Base-by-base conservation (phyloP, 192 early-diverging fungal species). In the Kappamyces sp. region DNA sequence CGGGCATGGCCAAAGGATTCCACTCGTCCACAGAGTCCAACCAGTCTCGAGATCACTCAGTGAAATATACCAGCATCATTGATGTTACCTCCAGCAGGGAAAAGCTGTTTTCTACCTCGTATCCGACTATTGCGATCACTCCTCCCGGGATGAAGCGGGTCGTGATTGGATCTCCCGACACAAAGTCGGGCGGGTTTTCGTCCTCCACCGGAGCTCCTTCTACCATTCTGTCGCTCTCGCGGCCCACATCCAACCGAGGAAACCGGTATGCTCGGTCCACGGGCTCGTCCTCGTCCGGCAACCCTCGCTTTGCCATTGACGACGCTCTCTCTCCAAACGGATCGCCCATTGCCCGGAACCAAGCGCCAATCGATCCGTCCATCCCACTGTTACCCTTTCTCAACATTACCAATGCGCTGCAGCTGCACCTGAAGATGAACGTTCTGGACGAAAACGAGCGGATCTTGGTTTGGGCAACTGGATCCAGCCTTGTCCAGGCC, bases 341-440 rank as follows among this genome's bases (percentile, higher is more conserved):
- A 23, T 23, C 23, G 23, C 23, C 23, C 23, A 23, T 23, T 23
- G 23, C 23, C 23, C 23, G 23, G 23, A 23, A 23, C 23, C 23
- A 23, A 23, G 23, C 23, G 44, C 10, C 49, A 39, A 3, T 64
- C 10, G 36, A 52, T 37, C 66, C 68, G 2, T 73, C 68, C 33
- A 61, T 72, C 23, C 72, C 78, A n/a, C 68, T 72, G 4, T 55
- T 80, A 10, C 78, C 78, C 10, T 80, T 75, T 54, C 34, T 65
- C 8, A 44, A 40, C 9, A 65, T 80, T 44, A 77, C 74, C 40
- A 80, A 80, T 54, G 43, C 68, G 23, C 59, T 80, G 36, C 75
- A 77, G 52, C 64, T 80, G 33, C 58, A 77, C 60, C 55, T 80
- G 6, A 73, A 71, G 47, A 50, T 77, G 40, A 43, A 71, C 15